Evolutionary conservation across 1,139 yeast genomes (phyloP), one percentile per base, ranked within the genome.

Genomic region (Diutina ranongensis): DNA sequence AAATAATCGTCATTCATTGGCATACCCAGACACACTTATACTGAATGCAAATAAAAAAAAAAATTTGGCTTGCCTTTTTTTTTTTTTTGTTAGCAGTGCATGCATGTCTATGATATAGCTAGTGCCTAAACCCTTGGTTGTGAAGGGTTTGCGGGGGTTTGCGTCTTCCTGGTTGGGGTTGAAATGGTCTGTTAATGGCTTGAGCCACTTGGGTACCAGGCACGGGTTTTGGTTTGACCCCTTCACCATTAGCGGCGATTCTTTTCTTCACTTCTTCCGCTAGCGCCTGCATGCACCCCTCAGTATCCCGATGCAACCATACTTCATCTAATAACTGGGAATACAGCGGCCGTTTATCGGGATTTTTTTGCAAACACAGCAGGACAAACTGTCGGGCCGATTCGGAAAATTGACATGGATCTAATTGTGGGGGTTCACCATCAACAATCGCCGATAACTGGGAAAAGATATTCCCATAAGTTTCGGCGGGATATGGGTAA

Each of bases 371-470:
- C 50, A 92, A 67, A 64, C 97, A 88, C 50, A 78, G 73, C 36
- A 72, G 71, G 10, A 89, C 95, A 62, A 92, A 92, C 51, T 78
- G 76, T 53, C 79, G 83, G 0, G 97, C 97, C 46, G 80, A 83
- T n/a, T 71, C 62, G 1, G 92, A 78, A 58, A 76, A 92, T 38
- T 62, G 58, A 27, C 65, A 74, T 2, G 65, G 52, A 51, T 69
- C 71, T 49, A 92, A 68, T 46, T 71, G 70, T 4, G 98, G 98
- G 4, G 97, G 94, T 35, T 87, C 94, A 9, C 97, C 98, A 58
- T 89, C 96, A 19, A 92, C 97, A 58, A 92, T 92, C 2, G 97
- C 97, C 64, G 88, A 83, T 52, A 92, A 72, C 64, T 92, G 98
- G 16, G 94, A 83, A 57, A 92, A 89, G 12, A 92, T 86, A 59